A percentile compares a stretch with the other conserved stretches of the same genome.
These are phyloP conservation scores for Daldinia bambusicola DNA, from an alignment of 495 filamentous ascomycete species.

Conservation along the genomic window DNA sequence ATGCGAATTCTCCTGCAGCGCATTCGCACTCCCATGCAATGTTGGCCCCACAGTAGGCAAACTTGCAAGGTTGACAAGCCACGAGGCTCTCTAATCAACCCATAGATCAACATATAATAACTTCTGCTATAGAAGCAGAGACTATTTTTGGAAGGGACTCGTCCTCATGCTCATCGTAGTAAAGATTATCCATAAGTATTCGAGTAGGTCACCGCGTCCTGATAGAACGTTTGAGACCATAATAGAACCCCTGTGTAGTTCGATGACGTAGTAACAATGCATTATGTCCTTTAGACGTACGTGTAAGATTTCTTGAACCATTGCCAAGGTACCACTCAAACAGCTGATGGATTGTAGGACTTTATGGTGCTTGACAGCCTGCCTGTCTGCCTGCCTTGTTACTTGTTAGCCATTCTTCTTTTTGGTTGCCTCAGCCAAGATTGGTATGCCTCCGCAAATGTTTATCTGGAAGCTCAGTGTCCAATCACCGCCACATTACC, in stretches of 20 bases:
- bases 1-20: conserved; percentile 5
- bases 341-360: not conserved
- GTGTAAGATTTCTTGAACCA: not conserved
- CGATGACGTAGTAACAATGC: not conserved
- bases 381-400: not conserved
- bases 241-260: not conserved
- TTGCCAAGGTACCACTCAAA: not conserved
- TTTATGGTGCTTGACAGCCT: not conserved
- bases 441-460: not conserved
- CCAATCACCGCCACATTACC: not conserved
- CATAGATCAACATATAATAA: not conserved
- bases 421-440: not conserved
- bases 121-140: not conserved
- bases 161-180: not conserved
- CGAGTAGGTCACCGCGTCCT: not conserved
- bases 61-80: conserved; percentile 11
- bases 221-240: not conserved
- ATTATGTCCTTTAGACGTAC: not conserved
- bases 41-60: conserved; percentile 7
- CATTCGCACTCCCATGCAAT: not conserved
- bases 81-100: not conserved
- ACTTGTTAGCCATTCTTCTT: not conserved
- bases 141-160: not conserved
- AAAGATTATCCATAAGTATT: not conserved
- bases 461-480: not conserved